Evolutionary conservation across 176 grass and related monocot species (phyloP).

Genomic region (Eragrostis curvula): DNA sequence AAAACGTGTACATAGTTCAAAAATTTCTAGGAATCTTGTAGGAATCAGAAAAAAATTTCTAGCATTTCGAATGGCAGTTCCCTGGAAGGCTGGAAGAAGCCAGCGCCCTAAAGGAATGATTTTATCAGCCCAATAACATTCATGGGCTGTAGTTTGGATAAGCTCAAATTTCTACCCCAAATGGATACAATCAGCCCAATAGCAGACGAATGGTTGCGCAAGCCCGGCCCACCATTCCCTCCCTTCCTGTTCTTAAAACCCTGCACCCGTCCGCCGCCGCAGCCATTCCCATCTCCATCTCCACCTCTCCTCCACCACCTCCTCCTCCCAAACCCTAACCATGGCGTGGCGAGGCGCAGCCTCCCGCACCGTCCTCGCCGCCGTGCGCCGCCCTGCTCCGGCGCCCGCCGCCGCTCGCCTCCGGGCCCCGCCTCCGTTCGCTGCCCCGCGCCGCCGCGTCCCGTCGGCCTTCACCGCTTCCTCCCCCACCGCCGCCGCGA

Average conservation of each 20-base stretch:
- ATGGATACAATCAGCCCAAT: too few species aligned
- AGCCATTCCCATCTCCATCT: neutral
- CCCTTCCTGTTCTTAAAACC: constrained; percentile 42
- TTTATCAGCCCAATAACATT: neutral
- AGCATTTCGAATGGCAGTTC: neutral
- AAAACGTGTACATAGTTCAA: neutral
- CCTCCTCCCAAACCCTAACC: constrained; percentile 31
- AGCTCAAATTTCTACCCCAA: neutral
- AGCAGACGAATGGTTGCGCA: neutral
- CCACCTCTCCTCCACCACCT: neutral
- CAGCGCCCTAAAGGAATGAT: neutral
- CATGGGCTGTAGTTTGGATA: neutral
- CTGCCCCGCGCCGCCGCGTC: constrained; percentile 49
- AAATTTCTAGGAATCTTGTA: neutral
- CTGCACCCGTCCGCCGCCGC: constrained; percentile 43
- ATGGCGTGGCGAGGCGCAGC: constrained; percentile 89
- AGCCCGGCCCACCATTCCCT: neutral
- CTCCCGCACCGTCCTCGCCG: constrained; percentile 65
- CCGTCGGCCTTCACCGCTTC: constrained; percentile 45
- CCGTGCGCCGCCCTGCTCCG: constrained; percentile 48
- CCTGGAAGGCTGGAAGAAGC: too few species aligned
- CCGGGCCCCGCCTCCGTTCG: constrained; percentile 40
- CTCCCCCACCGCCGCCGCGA: constrained; percentile 41
- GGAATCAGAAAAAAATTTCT: neutral
- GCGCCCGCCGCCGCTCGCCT: constrained; percentile 39